A percentile compares a stretch with the other conserved stretches of the same genome.
phyloP scores from a whole-genome alignment of 306 rosid genomes.

The Pyrus pyrifolia region DNA sequence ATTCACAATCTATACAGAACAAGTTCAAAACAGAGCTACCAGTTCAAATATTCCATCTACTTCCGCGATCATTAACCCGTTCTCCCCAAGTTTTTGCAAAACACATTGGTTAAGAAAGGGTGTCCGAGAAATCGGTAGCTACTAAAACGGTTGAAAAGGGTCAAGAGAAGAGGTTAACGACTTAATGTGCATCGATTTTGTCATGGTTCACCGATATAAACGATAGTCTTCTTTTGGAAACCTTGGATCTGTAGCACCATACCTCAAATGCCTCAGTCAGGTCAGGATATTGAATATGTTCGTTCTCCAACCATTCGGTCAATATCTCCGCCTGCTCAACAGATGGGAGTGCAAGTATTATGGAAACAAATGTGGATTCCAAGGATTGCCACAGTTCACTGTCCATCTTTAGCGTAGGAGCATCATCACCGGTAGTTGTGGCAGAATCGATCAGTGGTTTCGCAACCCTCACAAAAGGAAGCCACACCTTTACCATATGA shows the following conservation, averaged over 20 bases:
- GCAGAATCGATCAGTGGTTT: slow-evolving; percentile 68
- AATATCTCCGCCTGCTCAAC: slow-evolving; percentile 80
- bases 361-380: slow-evolving; percentile 68
- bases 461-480: slow-evolving; percentile 79
- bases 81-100: neutral
- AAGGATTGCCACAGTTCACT: slow-evolving; percentile 76
- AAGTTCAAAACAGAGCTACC: neutral
- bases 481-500: slow-evolving; percentile 70
- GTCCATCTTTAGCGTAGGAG: slow-evolving; percentile 41
- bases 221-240: slow-evolving; percentile 70
- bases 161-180: slow-evolving; percentile 22
- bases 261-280: slow-evolving; percentile 84
- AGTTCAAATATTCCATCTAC: neutral
- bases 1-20: slow-evolving; percentile 3
- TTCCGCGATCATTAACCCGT: slow-evolving; percentile 7
- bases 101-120: slow-evolving; percentile 20
- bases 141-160: slow-evolving; percentile 7
- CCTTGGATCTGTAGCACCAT: slow-evolving; percentile 88
- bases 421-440: slow-evolving; percentile 26
- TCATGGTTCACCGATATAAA: slow-evolving; percentile 41
- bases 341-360: slow-evolving; percentile 80
- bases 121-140: neutral
- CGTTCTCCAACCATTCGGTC: slow-evolving; percentile 60
- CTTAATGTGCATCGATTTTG: slow-evolving; percentile 34
- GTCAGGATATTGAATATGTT: slow-evolving; percentile 67